Conservation (phyloP, 352 stramenopile species). For the Pythium catenulatum region DNA sequence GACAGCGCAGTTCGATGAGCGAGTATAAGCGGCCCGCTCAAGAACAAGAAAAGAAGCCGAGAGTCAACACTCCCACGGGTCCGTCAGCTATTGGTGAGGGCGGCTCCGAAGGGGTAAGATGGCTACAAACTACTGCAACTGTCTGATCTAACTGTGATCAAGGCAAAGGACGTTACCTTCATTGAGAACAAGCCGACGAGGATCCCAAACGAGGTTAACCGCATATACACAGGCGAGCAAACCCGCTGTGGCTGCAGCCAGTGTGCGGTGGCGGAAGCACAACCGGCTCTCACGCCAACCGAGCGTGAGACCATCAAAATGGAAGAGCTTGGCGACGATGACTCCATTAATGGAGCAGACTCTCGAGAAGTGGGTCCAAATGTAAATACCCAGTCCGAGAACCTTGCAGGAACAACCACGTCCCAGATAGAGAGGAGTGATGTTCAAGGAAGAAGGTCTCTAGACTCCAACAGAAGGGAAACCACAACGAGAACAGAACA, state of each 20-base stretch:
- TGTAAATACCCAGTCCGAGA: too few species aligned
- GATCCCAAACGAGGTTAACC: background rate
- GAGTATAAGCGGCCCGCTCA: background rate
- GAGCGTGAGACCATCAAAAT: background rate
- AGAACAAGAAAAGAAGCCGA: background rate
- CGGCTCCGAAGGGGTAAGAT: background rate
- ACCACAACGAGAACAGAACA: background rate
- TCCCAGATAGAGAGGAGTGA: too few species aligned
- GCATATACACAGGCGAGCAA: slow-evolving; percentile 24
- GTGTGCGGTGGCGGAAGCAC: slow-evolving; percentile 1
- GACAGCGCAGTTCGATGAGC: background rate
- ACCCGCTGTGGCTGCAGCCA: slow-evolving; percentile 27
- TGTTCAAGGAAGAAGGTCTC: too few species aligned
- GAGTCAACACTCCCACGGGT: background rate
- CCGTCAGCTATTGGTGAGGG: background rate
- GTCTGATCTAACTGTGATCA: slow-evolving; percentile 1
- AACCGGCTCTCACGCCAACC: background rate
- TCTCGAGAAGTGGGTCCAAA: too few species aligned
- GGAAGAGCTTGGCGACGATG: background rate
- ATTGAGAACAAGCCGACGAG: slow-evolving; percentile 32
- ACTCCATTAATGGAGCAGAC: too few species aligned
- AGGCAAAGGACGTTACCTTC: slow-evolving; percentile 38
- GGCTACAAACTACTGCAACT: slow-evolving; percentile 40
- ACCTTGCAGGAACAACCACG: background rate
- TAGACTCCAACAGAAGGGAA: background rate